These are phyloP conservation scores for Choiromyces venosus DNA, from an alignment of 495 filamentous ascomycete species.

Conservation along the genomic window DNA sequence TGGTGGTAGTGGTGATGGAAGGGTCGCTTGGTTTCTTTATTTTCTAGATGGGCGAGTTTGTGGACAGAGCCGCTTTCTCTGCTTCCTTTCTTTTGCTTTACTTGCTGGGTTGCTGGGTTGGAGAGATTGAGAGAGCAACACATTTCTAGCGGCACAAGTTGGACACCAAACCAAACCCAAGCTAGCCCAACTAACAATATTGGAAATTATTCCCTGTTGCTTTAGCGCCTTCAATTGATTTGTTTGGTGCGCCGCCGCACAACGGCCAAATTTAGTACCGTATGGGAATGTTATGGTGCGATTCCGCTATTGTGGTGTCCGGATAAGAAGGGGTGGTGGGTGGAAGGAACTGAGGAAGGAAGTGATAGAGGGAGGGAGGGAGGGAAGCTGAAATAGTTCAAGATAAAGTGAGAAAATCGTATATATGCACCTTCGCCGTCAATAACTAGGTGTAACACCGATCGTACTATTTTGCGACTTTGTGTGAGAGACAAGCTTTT, in stretches of 20 bases:
- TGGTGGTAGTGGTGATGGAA: neutral
- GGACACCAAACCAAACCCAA: neutral
- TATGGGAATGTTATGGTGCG: neutral
- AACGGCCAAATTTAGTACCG: constrained; percentile 1
- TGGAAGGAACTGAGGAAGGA: too few relatives aligned
- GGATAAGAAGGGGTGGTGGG: neutral
- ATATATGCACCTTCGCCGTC: neutral
- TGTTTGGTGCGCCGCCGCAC: neutral
- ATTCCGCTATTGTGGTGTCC: neutral
- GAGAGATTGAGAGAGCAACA: neutral
- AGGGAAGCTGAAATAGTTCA: neutral
- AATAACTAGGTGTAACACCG: neutral
- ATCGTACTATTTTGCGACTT: neutral
- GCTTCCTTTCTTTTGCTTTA: neutral
- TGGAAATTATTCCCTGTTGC: neutral
- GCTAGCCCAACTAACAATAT: neutral
- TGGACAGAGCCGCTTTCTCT: neutral
- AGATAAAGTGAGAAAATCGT: neutral
- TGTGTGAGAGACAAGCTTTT: neutral
- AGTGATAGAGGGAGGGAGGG: too few relatives aligned
- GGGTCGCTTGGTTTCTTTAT: neutral
- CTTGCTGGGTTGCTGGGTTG: neutral
- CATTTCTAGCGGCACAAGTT: neutral
- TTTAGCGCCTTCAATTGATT: neutral
- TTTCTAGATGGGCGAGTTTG: neutral